Evolutionary conservation across 1,284 basidiomycete genomes (phyloP), one percentile per base, ranked within the genome.

Genomic region (Trametes pubescens): DNA sequence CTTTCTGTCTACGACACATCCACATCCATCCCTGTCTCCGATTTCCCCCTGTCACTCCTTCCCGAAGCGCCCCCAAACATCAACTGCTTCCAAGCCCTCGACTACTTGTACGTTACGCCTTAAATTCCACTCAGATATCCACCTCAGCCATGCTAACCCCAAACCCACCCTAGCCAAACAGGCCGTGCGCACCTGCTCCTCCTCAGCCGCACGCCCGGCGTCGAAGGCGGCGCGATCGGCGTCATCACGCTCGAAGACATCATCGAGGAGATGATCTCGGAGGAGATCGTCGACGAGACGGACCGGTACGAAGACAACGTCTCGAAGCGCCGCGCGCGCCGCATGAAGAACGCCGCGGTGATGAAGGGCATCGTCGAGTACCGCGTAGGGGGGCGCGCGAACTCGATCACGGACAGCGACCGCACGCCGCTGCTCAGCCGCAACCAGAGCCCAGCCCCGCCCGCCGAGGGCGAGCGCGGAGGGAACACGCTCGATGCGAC

Each of bases 101-200:
- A 93, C 77, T 93, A 96, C 78, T 92, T 95, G 94, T 92, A 70
- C 60, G 87, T 75, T 4, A 14, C 2, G 16, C 14, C 35, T 0
- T 29, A 4, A 22, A 4, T 38, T 18, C 10, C 5, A 4, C n/a
- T 4, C 13, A 47, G n/a, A 34, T 0, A 8, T 8, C 6, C 5
- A 14, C 14, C 14, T 18, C 24, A 44, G 6, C 44, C 1, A 0
- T 51, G 11, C 11, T 18, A 68, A 16, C 24, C 14, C 18, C 11
- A 2, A n/a, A 32, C 29, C 29, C 40, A n/a, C 40, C 76, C 72
- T n/a, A 96, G 94, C 84, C 97, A 99, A 84, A 97, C 95, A 2
- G 97, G 97, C 8, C 89, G 96, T 55, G 94, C 95, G 0, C 97
- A 99, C 78, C 83, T 99, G 68, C 83, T 99, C 24, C 81, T 99